phyloP scores from a whole-genome alignment of 2,329 filamentous ascomycete genomes.

The Penicillium oxalicum region DNA sequence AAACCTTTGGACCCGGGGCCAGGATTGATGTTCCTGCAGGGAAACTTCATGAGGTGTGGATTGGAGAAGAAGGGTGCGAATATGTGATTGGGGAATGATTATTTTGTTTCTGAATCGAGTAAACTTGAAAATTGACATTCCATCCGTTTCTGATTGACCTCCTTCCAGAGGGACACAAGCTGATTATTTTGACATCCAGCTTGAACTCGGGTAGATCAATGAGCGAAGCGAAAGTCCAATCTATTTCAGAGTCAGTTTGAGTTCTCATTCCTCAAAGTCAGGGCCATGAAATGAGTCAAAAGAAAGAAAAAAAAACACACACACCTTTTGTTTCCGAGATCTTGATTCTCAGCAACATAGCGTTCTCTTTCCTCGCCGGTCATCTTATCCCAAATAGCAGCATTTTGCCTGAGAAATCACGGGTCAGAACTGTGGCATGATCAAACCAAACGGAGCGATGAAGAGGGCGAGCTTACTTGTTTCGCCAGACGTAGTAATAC shows the following conservation, averaged over 20 bases:
- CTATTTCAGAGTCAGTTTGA: conserved; percentile 11
- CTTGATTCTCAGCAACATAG: conserved; percentile 35
- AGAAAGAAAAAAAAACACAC: too few relatives aligned
- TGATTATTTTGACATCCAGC: background rate
- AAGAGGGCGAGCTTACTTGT: conserved; percentile 28
- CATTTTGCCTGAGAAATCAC: conserved; percentile 24
- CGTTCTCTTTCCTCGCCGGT: conserved; percentile 32
- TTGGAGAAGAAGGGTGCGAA: conserved; percentile 53
- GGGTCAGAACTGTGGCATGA: background rate
- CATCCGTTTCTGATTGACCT: too few relatives aligned
- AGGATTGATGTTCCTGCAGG: conserved; percentile 54
- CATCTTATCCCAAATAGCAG: conserved; percentile 38
- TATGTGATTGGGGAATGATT: conserved; percentile 54
- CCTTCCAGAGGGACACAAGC: too few relatives aligned
- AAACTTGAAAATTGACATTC: too few relatives aligned
- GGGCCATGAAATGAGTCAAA: too few relatives aligned
- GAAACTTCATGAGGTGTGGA: conserved; percentile 56
- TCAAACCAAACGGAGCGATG: background rate
- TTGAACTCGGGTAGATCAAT: conserved; percentile 14
- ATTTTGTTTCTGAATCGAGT: too few relatives aligned
- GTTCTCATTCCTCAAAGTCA: too few relatives aligned
- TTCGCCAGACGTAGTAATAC: conserved; percentile 37
- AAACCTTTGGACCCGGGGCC: conserved; percentile 51
- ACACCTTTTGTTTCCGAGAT: conserved; percentile 42
- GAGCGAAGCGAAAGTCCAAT: conserved; percentile 35